Base-by-base conservation (phyloP, 179 eudicot species). In the Pouteria campechiana region DNA sequence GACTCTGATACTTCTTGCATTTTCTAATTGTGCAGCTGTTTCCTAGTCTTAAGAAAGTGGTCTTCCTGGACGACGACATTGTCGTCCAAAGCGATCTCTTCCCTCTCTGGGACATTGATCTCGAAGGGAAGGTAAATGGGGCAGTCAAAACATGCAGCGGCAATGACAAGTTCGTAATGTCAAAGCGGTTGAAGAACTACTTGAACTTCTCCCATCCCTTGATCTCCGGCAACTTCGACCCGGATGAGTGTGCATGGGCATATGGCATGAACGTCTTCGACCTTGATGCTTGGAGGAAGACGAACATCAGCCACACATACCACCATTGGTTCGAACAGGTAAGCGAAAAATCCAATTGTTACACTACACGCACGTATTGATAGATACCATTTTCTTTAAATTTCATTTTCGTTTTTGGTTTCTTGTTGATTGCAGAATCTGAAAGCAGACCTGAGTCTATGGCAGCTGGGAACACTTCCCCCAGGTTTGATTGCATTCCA, bases 391-490 rank as follows among this genome's bases (percentile, higher is more conserved):
- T n/a, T n/a, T n/a, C n/a, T n/a, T n/a, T n/a, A n/a, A n/a, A n/a
- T n/a, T n/a, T n/a, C n/a, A n/a, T n/a, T n/a, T n/a, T n/a, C n/a
- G n/a, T n/a, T n/a, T n/a, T n/a, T n/a, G n/a, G 15, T 25, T 12
- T 25, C 7, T 2, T 16, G 27, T 57, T 44, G 4, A 7, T 32
- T 50, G 69, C 97, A 85, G 97, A 89, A 85, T 67, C 52, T 89
- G 72, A 78, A 81, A 52, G 85, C 95, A 12, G 93, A 79, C 65
- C 63, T 89, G 52, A 89, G 95, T 68, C 74, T 89, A 67, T 89
- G 95, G 95, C 95, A 89, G 64, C 66, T 89, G 14, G 97, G 97
- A 20, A 89, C 97, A 15, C 57, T 89, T 52, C 97, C 97, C 44
- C 97, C 97, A 3, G 97, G 93, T 21, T 53, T 89, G 38, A 78